Evolutionary conservation across 1,139 yeast genomes (phyloP).

Genomic region (Geotrichum cucujoidarum): DNA sequence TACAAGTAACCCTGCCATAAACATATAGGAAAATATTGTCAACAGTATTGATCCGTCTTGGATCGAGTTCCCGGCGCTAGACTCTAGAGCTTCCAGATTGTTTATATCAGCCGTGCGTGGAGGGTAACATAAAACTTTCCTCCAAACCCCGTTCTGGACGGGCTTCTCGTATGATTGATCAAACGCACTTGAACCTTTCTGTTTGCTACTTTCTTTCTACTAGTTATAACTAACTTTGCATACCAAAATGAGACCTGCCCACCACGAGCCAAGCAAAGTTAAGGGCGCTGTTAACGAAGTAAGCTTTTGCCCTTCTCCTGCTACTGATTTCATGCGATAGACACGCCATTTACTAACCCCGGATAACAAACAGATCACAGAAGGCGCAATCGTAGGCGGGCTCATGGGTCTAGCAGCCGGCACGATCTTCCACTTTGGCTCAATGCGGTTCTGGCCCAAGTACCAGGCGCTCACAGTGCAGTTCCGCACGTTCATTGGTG

Average conservation of each 20-base stretch:
- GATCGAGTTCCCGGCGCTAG: no score
- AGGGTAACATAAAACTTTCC: no score
- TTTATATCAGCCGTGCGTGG: no score
- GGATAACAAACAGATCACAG: conserved; percentile 24
- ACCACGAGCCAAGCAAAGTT: conserved; percentile 31
- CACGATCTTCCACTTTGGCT: conserved; percentile 24
- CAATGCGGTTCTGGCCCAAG: conserved; percentile 26
- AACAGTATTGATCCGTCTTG: no score
- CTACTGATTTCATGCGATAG: background rate
- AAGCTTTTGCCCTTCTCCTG: conserved; percentile 18
- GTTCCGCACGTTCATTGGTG: conserved; percentile 30
- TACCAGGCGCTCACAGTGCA: conserved; percentile 29
- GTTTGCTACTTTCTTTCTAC: no score
- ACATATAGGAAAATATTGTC: no score
- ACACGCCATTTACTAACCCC: background rate
- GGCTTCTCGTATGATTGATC: no score
- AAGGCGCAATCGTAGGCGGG: conserved; percentile 30
- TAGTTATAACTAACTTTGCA: no score
- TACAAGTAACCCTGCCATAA: no score
- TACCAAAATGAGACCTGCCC: conserved; percentile 30
- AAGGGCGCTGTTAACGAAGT: conserved; percentile 33
- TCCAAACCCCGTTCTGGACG: no score
- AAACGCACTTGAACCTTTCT: no score
- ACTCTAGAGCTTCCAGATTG: no score
- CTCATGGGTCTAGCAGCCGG: conserved; percentile 28